Percentiles rank a stretch among this genome's conserved stretches.
Conservation (phyloP, 108 stramenopile genomes). For the Cyclotella cryptica region DNA sequence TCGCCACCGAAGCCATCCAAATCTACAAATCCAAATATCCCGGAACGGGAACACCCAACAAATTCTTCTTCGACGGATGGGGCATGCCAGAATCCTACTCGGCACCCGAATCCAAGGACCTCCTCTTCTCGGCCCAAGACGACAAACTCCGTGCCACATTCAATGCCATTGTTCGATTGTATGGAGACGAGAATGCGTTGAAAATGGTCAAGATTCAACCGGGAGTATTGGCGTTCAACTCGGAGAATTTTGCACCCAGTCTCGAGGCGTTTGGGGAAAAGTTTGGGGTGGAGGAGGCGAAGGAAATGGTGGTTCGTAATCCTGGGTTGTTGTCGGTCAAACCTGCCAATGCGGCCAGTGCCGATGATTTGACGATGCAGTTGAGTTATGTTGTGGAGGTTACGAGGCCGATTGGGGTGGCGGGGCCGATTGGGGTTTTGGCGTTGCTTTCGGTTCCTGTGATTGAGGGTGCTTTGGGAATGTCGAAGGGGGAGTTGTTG, state of each 20-base stretch:
- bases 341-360: slow-evolving; percentile 64
- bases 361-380: slow-evolving; percentile 70
- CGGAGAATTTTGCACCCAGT: slow-evolving; percentile 58
- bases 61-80: slow-evolving; percentile 55
- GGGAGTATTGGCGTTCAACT: slow-evolving; percentile 72
- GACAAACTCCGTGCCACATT: slow-evolving; percentile 53
- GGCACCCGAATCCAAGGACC: slow-evolving; percentile 15
- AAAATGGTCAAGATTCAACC: slow-evolving; percentile 85
- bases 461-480: slow-evolving; percentile 63
- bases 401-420: slow-evolving; percentile 68
- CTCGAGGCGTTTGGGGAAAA: slow-evolving; percentile 68
- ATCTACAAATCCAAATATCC: slow-evolving; percentile 62
- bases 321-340: slow-evolving; percentile 80
- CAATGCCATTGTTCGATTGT: slow-evolving; percentile 69
- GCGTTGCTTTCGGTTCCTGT: slow-evolving; percentile 61
- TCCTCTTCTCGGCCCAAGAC: slow-evolving; percentile 58
- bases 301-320: slow-evolving; percentile 85
- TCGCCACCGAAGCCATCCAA: slow-evolving; percentile 61
- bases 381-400: slow-evolving; percentile 76
- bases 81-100: slow-evolving; percentile 64
- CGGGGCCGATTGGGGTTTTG: slow-evolving; percentile 56
- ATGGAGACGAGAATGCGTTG: slow-evolving; percentile 84
- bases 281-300: slow-evolving; percentile 83
- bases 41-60: slow-evolving; percentile 7
- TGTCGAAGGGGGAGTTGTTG: slow-evolving; percentile 42